phyloP scores from a whole-genome alignment of 2,329 filamentous ascomycete genomes.

The Penicillium sp. region DNA sequence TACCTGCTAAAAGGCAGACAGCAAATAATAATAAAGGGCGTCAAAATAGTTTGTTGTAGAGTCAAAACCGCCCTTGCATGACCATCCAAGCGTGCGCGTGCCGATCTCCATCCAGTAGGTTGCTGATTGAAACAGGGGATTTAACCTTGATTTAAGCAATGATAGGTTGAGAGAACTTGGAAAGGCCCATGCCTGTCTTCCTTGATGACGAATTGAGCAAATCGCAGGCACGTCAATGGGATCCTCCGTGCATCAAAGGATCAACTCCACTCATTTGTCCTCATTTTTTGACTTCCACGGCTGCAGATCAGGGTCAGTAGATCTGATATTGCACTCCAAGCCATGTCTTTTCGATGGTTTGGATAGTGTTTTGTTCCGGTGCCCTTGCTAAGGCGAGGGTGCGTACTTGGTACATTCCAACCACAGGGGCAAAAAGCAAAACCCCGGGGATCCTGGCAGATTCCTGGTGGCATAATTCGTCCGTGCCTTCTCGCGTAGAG shows the following conservation, averaged over 20 bases:
- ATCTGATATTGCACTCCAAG: neutral
- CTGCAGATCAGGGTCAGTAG: conserved; percentile 3
- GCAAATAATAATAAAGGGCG: conserved; percentile 1
- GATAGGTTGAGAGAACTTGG: neutral
- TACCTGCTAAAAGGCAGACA: neutral
- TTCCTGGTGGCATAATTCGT: conserved; percentile 3
- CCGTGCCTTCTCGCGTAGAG: neutral
- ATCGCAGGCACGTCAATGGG: neutral
- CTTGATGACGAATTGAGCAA: conserved; percentile 12
- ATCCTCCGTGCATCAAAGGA: conserved; percentile 2
- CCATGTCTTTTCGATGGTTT: neutral
- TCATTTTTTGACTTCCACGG: neutral
- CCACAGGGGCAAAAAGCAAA: conserved; percentile 15
- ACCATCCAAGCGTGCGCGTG: conserved; percentile 10
- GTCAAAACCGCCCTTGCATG: conserved; percentile 19
- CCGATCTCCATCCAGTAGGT: conserved; percentile 10
- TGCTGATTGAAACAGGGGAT: conserved; percentile 6
- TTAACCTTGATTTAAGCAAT: conserved; percentile 1
- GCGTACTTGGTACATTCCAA: conserved; percentile 16
- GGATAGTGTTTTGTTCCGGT: neutral
- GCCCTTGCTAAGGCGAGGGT: conserved; percentile 26
- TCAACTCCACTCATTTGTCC: neutral
- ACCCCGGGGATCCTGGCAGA: conserved; percentile 8
- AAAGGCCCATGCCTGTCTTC: conserved; percentile 8
- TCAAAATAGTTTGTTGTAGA: conserved; percentile 8